Base-by-base conservation (phyloP, 208 protist species). In the Phytomonas sp. region DNA sequence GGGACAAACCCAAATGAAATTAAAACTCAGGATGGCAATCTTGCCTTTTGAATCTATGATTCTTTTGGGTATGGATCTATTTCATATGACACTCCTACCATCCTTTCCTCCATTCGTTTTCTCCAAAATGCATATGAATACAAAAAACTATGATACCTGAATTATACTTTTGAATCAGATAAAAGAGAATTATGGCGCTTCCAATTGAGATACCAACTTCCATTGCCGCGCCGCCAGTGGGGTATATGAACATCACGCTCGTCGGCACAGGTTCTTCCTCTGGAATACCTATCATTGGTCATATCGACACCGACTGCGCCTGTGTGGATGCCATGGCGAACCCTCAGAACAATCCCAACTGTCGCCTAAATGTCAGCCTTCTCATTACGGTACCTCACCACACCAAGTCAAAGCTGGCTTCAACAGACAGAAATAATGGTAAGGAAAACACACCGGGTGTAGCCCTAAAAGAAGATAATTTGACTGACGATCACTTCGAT, bases 191-290 rank as follows among this genome's bases (percentile, higher is more conserved):
- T 29, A 37, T 42, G 37, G 10, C 63, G 19, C 34, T 68, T 63
- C 37, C 40, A 49, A 23, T 64, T 42, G 14, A 19, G 60, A 42
- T 42, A 64, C 1, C 31, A 6, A 59, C 40, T 29, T 52, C 37
- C 10, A 29, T 66, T 16, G 65, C 69, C 23, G 77, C 79, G 31
- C 75, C 80, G 11, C 59, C 79, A 19, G n/a, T 63, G 26, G 77
- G 75, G 36, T 79, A 74, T 68, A 79, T 84, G 67, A 73, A 29
- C 16, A 62, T 85, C 63, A 86, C 75, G 26, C 61, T 96, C 60
- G 91, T 94, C 11, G 89, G 89, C 60, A 88, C 84, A 32, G 91
- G 91, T 60, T 87, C 88, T n/a, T 93, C 88, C 16, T 94, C 86
- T 0, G 91, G 73, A 31, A 73, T 96, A 4, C 91, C 91, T 12